Evolutionary conservation across 192 early-diverging fungal genomes (phyloP), one percentile per base, ranked within the genome.

Genomic region (Cladochytrium replicatum): DNA sequence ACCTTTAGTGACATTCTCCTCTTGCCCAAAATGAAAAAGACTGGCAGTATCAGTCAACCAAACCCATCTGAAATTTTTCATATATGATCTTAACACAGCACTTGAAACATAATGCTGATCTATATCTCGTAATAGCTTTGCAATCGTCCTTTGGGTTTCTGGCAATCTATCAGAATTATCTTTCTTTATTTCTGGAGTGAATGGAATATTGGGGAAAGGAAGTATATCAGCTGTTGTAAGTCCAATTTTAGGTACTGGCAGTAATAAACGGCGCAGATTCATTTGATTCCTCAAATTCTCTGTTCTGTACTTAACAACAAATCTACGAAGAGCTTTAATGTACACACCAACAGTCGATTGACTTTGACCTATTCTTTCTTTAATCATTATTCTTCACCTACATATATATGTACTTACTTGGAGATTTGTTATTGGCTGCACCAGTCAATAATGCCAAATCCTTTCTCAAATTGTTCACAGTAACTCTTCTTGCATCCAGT

Each of bases 1-100:
- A 0, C 41, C 38, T 11, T 40, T 25, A 19, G 25, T 42, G 32
- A 46, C 4, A n/a, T 61, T 47, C 2, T 32, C 29, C 44, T 9
- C 0, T 44, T n/a, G 4, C 6, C 54, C 31, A 32, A 9, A 19
- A 15, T 7, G 29, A 38, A 15, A n/a, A 22, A 3, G 11, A 15
- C 8, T 3, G 26, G 11, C 6, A 67, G 17, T 34, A 50, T 76
- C 67, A 1, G 55, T 41, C n/a, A 71, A 57, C 75, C 75, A 77
- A 6, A 68, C 45, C 72, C 72, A 77, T 7, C 67, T 50, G 26
- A 60, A 26, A 23, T 58, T n/a, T 8, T 71, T 24, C 32, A 77
- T 44, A 47, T 63, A 77, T 3, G 48, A 43, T 25, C 62, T 57
- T 17, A 64, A 32, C 1, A 32, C 26, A 2, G 69, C 29, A 7